phyloP scores from a whole-genome alignment of 2,329 filamentous ascomycete genomes.

The Neopestalotiopsis rosae region DNA sequence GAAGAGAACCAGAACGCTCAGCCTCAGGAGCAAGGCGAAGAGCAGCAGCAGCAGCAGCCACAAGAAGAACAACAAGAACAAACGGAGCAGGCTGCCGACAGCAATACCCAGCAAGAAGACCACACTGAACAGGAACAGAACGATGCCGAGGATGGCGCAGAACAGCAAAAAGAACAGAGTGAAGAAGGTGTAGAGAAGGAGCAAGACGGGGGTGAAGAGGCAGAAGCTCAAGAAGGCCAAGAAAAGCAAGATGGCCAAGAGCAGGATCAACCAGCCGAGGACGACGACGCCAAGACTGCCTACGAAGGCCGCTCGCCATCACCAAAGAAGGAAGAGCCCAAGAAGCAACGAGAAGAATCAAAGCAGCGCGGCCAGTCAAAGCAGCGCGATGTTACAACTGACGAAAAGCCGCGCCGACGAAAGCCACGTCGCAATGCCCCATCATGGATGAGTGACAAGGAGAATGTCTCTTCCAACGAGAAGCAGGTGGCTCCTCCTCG shows the following conservation, averaged over 20 bases:
- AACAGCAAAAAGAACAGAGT: constrained; percentile 20
- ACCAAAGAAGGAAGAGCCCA: constrained; percentile 38
- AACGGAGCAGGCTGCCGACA: not conserved
- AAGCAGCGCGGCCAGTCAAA: constrained; percentile 31
- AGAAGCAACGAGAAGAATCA: constrained; percentile 29
- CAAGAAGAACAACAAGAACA: not conserved
- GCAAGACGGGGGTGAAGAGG: constrained; percentile 5
- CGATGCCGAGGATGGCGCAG: not conserved
- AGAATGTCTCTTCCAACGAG: constrained; percentile 25
- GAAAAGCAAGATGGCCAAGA: constrained; percentile 25
- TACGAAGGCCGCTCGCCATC: constrained; percentile 35
- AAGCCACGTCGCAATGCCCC: constrained; percentile 33
- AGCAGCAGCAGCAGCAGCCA: constrained; percentile 7
- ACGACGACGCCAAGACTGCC: constrained; percentile 22
- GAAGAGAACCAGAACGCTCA: constrained; percentile 7
- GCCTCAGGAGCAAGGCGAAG: constrained; percentile 9
- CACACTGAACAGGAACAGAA: not conserved
- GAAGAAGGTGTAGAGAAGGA: constrained; percentile 21
- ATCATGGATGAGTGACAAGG: constrained; percentile 32
- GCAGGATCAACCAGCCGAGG: constrained; percentile 19
- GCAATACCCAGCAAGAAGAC: not conserved
- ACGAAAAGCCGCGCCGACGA: constrained; percentile 28
- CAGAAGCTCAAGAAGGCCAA: constrained; percentile 1
- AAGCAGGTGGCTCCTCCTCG: constrained; percentile 34
- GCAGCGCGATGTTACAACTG: constrained; percentile 30